These are phyloP conservation scores for Crassisporium funariophilum DNA, from an alignment of 768 basidiomycete species.

Conservation along the genomic window DNA sequence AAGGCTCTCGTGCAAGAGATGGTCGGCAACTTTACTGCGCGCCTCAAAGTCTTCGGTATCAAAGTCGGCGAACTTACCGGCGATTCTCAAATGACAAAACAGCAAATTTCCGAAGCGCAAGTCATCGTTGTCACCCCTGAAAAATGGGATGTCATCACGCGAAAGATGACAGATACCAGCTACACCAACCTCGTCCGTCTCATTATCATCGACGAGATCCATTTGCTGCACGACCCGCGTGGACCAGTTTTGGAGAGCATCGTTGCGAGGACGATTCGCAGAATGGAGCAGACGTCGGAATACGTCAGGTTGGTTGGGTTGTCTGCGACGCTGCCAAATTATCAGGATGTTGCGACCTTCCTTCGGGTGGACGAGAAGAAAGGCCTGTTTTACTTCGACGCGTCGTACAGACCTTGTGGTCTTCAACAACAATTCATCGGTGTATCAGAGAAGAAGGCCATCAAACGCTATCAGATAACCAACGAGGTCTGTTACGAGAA, in stretches of 20 bases:
- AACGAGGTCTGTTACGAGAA: conserved; percentile 99
- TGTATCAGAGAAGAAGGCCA: conserved; percentile 98
- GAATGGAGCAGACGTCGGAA: conserved; percentile 93
- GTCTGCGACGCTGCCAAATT: conserved; percentile 98
- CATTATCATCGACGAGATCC: conserved; percentile 98
- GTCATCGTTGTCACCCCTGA: conserved; percentile 99
- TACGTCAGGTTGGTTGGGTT: conserved; percentile 94
- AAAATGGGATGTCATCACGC: conserved; percentile 99
- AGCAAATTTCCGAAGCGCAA: conserved; percentile 95
- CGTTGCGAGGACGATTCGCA: conserved; percentile 84
- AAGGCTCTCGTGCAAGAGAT: conserved; percentile 99
- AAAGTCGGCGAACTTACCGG: conserved; percentile 95
- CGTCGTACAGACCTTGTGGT: conserved; percentile 90
- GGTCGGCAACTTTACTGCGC: conserved; percentile 90
- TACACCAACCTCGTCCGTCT: conserved; percentile 97
- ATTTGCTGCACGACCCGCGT: conserved; percentile 95
- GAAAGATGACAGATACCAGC: conserved; percentile 94
- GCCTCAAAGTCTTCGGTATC: conserved; percentile 71
- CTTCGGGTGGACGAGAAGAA: conserved; percentile 90
- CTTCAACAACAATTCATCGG: conserved; percentile 97
- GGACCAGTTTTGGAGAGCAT: conserved; percentile 95
- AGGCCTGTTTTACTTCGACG: conserved; percentile 97
- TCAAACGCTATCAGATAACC: conserved; percentile 97
- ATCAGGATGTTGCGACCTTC: conserved; percentile 96
- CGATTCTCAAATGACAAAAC: conserved; percentile 97